These are phyloP conservation scores for Suhomyces faveliae DNA, from an alignment of 805 yeast species.

Conservation along the genomic window DNA sequence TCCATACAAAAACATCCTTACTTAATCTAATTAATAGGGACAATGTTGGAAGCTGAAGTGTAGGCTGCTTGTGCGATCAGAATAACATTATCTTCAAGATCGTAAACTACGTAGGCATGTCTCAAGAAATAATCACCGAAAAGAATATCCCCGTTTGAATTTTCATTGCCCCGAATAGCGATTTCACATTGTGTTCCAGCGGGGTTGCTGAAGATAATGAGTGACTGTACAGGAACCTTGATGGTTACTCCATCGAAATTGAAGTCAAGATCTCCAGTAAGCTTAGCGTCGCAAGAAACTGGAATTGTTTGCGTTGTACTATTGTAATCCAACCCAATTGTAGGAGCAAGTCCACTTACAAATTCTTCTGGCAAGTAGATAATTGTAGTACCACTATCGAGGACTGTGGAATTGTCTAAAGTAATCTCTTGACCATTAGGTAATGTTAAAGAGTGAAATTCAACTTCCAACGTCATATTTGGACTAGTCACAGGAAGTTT, in stretches of 20 bases:
- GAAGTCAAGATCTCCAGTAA: background rate
- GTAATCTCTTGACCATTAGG: too few species aligned
- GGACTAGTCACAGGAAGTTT: constrained; percentile 13
- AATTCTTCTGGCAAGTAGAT: too few species aligned
- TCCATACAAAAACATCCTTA: too few species aligned
- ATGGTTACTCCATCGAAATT: background rate
- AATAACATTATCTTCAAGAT: constrained; percentile 54
- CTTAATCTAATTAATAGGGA: background rate
- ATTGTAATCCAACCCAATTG: too few species aligned
- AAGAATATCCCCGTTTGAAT: background rate
- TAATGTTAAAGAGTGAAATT: too few species aligned
- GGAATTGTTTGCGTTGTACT: too few species aligned
- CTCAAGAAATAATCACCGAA: constrained; percentile 68
- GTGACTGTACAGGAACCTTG: background rate
- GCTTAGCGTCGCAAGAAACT: background rate
- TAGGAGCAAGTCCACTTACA: too few species aligned
- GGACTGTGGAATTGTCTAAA: too few species aligned
- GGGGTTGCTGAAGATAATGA: background rate
- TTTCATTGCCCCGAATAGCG: too few species aligned
- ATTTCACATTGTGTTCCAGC: background rate
- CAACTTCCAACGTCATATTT: too few species aligned
- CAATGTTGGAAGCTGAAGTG: constrained; percentile 13
- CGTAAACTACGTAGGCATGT: constrained; percentile 62
- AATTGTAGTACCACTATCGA: too few species aligned
- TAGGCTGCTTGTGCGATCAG: constrained; percentile 40